Conservation (phyloP, 768 basidiomycete species). For the Tricholoma furcatifolium region DNA sequence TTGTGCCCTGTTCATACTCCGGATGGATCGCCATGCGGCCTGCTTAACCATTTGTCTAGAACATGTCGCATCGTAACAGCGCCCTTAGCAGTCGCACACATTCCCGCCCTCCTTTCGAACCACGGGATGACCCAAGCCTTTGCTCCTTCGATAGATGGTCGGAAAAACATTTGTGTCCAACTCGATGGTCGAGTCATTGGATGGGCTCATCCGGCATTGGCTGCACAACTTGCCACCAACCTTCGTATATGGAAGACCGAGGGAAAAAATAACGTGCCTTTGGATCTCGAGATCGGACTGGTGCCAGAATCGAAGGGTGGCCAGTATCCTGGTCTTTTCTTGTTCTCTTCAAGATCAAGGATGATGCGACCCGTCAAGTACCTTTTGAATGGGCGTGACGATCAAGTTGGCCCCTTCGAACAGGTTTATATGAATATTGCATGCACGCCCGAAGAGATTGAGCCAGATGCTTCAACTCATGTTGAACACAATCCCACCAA, state of each 20-base stretch:
- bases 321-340: constrained; percentile 93
- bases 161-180: constrained; percentile 82
- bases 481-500: constrained; percentile 94
- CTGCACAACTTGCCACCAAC: constrained; percentile 76
- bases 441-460: constrained; percentile 83
- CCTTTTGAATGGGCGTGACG: constrained; percentile 78
- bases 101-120: constrained; percentile 77
- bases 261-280: constrained; percentile 72
- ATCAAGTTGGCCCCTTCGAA: constrained; percentile 94
- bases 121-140: constrained; percentile 96
- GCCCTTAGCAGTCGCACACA: constrained; percentile 70
- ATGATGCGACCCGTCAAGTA: constrained; percentile 99
- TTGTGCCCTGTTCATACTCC: constrained; percentile 98
- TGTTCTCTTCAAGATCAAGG: constrained; percentile 82
- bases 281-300: constrained; percentile 93
- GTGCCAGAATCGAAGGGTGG: constrained; percentile 90
- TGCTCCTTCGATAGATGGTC: constrained; percentile 76
- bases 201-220: constrained; percentile 78
- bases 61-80: constrained; percentile 88
- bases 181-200: constrained; percentile 96
- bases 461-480: constrained; percentile 76
- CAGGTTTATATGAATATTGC: constrained; percentile 99
- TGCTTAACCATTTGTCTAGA: constrained; percentile 94
- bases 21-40: constrained; percentile 96
- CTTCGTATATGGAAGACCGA: constrained; percentile 96